Evolutionary conservation across 2,329 filamentous ascomycete species (phyloP), one percentile per base, ranked within the genome.

Genomic region (Clarireedia paspali): DNA sequence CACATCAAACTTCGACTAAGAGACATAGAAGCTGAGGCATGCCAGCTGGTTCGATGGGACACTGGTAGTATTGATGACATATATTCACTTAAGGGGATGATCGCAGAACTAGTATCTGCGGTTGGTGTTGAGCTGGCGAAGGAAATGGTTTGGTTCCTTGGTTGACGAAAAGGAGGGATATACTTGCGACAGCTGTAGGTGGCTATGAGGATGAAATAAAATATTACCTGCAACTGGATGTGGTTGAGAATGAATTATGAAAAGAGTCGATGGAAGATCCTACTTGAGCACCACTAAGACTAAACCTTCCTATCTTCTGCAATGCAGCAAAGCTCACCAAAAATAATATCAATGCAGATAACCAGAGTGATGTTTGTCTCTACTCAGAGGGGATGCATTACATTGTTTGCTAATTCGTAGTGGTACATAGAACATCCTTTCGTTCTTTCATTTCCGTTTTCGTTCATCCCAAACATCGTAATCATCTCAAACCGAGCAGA

Each of bases 51-150:
- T 75, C 85, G 65, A 72, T 89, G 87, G 87, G 73, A 81, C 0
- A 66, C 72, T 1, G 75, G 79, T 47, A 71, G 72, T 38, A 70
- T 87, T 4, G 67, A 71, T 14, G 74, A 83, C 47, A 69, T 73
- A 17, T 70, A 71, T 5, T 76, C 75, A 1, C 69, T 87, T 42
- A 88, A 85, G 66, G 78, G 80, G 0, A 75, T 77, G 38, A 77
- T 91, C 56, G 85, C 83, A 1, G 85, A 90, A 64, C 67, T 90
- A 49, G 79, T 83, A 4, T 84, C 86, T 3, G 80, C 81, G 14
- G 69, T 89, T 47, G 88, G 88, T 0, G 74, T 78, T 1, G 81
- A 85, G 45, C 67, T 85, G 49, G 74, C 82, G 47, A 71, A 70
- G 20, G 72, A 77, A 51, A 72, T 88, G 39, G 39, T 42, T 42